Base-by-base conservation (phyloP, 768 basidiomycete species). In the Solioccasus polychromus region DNA sequence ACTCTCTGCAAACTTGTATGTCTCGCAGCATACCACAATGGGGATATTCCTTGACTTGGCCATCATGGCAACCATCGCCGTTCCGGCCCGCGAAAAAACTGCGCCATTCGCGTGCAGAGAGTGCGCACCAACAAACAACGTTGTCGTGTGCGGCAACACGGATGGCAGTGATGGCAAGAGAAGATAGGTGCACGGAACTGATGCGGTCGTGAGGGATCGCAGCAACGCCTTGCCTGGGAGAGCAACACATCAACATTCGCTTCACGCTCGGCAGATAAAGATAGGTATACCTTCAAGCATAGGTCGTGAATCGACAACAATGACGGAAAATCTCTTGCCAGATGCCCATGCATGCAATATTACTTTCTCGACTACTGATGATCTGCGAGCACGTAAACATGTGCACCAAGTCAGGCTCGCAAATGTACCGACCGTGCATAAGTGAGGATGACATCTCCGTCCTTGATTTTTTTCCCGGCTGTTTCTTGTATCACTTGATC, bases 11-110 rank as follows among this genome's bases (percentile, higher is more conserved):
- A 94, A 98, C 66, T 99, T 99, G 72, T 98, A 98, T 4, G 96
- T 99, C 69, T 98, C 96, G 57, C 94, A 96, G 53, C 93, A 97
- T 20, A 96, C 92, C 28, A 99, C 81, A 7, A 98, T 93, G 5
- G 96, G 95, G 0, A 97, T 87, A 19, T 83, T 84, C 57, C 86
- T 79, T 37, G 82, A 80, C 65, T 90, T 91, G 2, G 92, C 90
- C 76, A 97, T 83, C 94, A 98, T 95, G 2, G 94, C 91, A 6
- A 98, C 92, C 56, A 93, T 77, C 0, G 95, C 95, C 4, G 94
- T 98, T 22, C 96, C 96, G 0, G 93, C 92, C 40, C 96, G 79
- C 10, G 92, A 89, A 63, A 88, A 95, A 3, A 98, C 88, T 3
- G 92, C 83, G 8, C 96, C 96, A 51, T 99, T 96, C 3, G 94